phyloP scores from a whole-genome alignment of 2,329 filamentous ascomycete species.

The Phaeosphaeria sp. region DNA sequence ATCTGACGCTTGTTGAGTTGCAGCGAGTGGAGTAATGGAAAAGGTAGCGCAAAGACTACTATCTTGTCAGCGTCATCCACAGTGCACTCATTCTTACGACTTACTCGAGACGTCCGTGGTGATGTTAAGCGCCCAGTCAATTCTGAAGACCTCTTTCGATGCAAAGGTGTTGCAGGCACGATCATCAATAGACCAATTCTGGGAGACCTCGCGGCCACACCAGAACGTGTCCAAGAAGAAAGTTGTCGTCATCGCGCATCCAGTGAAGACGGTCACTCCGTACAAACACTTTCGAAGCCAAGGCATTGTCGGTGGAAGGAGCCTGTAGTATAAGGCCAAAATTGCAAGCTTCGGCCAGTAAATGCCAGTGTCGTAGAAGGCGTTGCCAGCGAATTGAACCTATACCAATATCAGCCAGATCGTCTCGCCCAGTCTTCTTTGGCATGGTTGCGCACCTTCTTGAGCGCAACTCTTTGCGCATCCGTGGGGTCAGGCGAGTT shows the following conservation, averaged over 20 bases:
- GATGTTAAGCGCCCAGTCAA: conserved; percentile 22
- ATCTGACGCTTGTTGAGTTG: conserved; percentile 28
- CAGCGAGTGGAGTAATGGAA: conserved; percentile 27
- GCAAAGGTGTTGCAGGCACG: conserved; percentile 23
- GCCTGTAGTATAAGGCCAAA: conserved; percentile 21
- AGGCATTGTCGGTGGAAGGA: conserved; percentile 25
- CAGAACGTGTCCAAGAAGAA: conserved; percentile 27
- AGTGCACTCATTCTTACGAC: background rate
- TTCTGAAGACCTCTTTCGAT: conserved; percentile 26
- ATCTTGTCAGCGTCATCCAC: background rate
- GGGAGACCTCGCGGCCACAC: conserved; percentile 22
- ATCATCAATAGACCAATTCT: conserved; percentile 27
- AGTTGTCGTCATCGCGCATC: conserved; percentile 18
- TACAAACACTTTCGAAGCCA: conserved; percentile 20
- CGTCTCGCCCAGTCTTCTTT: background rate
- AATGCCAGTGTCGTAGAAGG: conserved; percentile 28
- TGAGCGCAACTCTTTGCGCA: conserved; percentile 14
- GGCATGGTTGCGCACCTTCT: conserved; percentile 12
- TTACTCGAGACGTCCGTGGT: conserved; percentile 19
- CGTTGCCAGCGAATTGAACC: conserved; percentile 26
- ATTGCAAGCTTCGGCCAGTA: conserved; percentile 26
- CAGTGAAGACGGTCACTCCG: conserved; percentile 13
- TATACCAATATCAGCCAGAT: background rate
- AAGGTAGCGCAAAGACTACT: conserved; percentile 29
- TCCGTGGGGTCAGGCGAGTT: conserved; percentile 10